A percentile compares a stretch with the other conserved stretches of the same genome.
phyloP scores from a whole-genome alignment of 306 rosid genomes.

The Prunus salicina region DNA sequence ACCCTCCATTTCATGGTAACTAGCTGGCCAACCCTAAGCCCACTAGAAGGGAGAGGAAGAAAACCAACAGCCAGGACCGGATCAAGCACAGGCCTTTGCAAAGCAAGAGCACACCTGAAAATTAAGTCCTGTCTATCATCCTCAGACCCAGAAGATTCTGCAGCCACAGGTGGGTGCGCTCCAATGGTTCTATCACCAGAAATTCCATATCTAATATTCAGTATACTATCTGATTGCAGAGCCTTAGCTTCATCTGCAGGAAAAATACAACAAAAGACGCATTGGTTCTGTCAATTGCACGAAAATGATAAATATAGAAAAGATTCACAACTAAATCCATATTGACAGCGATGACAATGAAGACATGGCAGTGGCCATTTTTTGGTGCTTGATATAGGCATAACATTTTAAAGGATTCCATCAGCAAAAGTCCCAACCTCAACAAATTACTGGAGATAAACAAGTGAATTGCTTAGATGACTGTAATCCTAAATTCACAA shows the following conservation, averaged over 20 bases:
- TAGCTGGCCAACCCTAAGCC: constrained; percentile 86
- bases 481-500: not conserved
- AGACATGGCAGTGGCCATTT: not conserved
- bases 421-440: not conserved
- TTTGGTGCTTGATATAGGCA: not conserved
- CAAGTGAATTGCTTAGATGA: not conserved
- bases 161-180: constrained; percentile 75
- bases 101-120: constrained; percentile 72
- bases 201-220: constrained; percentile 79
- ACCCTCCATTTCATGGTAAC: constrained; percentile 95
- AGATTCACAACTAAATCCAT: not conserved
- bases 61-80: constrained; percentile 95
- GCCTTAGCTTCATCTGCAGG: constrained; percentile 48
- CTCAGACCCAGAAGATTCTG: constrained; percentile 41
- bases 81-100: constrained; percentile 96
- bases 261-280: constrained; percentile 2
- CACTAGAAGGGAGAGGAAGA: constrained; percentile 89
- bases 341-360: not conserved
- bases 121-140: constrained; percentile 59
- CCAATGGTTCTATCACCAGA: constrained; percentile 79
- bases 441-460: not conserved
- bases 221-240: constrained; percentile 59
- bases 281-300: not conserved
- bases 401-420: not conserved
- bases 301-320: not conserved